Percentiles rank a stretch among this genome's conserved stretches.
Conservation (phyloP, 495 filamentous ascomycete genomes). For the Tuber microsphaerosporum region DNA sequence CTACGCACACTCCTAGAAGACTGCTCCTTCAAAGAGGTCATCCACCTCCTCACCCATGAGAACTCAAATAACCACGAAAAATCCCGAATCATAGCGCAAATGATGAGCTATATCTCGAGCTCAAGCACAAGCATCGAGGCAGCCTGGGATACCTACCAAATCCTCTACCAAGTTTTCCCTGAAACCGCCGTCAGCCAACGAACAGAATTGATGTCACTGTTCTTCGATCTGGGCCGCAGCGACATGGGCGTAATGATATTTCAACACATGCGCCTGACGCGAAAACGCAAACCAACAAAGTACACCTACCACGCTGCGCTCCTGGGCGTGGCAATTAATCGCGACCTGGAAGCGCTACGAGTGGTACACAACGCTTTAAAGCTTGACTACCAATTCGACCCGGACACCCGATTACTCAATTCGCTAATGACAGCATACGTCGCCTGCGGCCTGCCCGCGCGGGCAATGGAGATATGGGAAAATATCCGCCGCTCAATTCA, state of each 20-base stretch:
- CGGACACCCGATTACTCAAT: slow-evolving; percentile 69
- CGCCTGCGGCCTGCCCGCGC: slow-evolving; percentile 55
- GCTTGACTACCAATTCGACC: slow-evolving; percentile 70
- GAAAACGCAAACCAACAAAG: slow-evolving; percentile 54
- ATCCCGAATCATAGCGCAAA: slow-evolving; percentile 53
- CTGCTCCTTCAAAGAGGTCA: slow-evolving; percentile 65
- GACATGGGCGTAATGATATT: slow-evolving; percentile 83
- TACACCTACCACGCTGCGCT: slow-evolving; percentile 73
- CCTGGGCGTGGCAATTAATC: slow-evolving; percentile 61
- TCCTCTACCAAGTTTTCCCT: slow-evolving; percentile 69
- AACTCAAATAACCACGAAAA: slow-evolving; percentile 52
- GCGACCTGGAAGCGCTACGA: slow-evolving; percentile 58
- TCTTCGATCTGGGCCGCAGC: slow-evolving; percentile 66
- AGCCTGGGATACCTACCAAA: slow-evolving; percentile 73
- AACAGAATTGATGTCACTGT: slow-evolving; percentile 67
- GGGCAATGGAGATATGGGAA: slow-evolving; percentile 70
- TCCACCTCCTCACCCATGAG: slow-evolving; percentile 67
- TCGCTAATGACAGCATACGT: slow-evolving; percentile 79
- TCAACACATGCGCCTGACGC: slow-evolving; percentile 80
- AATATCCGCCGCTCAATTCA: slow-evolving; percentile 63
- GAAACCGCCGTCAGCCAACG: slow-evolving; percentile 59
- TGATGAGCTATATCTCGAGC: slow-evolving; percentile 61
- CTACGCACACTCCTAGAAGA: slow-evolving; percentile 62
- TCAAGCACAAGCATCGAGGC: slow-evolving; percentile 53
- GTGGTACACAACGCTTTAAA: slow-evolving; percentile 86